Evolutionary conservation across 192 early-diverging fungal genomes (phyloP), one percentile per base, ranked within the genome.

Genomic region (Helicostylum pulchrum): DNA sequence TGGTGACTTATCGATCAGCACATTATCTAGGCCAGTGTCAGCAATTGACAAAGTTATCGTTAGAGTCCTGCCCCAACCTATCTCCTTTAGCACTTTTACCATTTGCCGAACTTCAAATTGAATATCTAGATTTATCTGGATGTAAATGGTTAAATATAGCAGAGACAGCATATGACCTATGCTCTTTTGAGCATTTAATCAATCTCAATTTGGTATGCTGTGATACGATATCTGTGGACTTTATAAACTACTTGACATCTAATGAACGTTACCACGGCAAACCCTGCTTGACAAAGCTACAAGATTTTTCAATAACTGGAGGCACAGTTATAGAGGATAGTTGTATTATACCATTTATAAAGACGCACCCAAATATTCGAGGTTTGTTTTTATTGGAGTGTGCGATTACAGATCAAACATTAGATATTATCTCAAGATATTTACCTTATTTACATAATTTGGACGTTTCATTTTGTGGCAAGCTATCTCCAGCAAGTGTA

Each of bases 221-320:
- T 51, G 45, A 49, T 32, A 49, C 31, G 23, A 34, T 73, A 7
- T 39, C 32, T 2, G 45, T 31, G 46, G 42, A 34, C 10, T 73
- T 73, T 64, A 55, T 73, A 14, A 61, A 63, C 12, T 39, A 53
- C 10, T 23, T 73, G 12, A 62, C 53, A 12, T 39, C 44, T 20
- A 21, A 64, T 44, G 44, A 49, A 1, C 36, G 36, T 0, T 39
- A 39, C 9, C 4, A 45, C 6, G 14, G 19, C 0, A 53, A 51
- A 7, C n/a, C 39, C 4, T 23, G 23, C 19, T 42, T 68, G 6
- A 30, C 73, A 19, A 43, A 74, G 15, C 61, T 80, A 7, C 58
- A 64, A 21, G 65, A 70, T 20, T 65, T 78, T 52, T 71, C 67
- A 11, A 50, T 80, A 30, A 68, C 72, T 3, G 62, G 76, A n/a